Evolutionary conservation across 129 eudicot genomes (phyloP), one percentile per base, ranked within the genome.

Genomic region (Saposhnikovia divaricata): DNA sequence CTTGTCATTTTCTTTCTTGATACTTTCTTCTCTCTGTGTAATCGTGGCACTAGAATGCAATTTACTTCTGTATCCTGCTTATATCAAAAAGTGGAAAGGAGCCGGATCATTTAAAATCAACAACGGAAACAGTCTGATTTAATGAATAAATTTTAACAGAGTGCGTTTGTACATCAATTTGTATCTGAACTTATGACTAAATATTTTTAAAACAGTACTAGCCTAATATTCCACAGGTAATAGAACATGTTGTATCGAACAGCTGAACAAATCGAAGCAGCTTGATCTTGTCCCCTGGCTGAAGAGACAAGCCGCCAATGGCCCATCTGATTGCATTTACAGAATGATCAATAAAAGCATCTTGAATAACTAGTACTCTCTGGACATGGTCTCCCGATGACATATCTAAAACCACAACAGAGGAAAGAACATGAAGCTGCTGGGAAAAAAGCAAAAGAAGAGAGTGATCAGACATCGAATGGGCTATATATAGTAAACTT

Each of bases 31-130:
- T 77, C 70, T 83, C 83, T 75, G 80, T 34, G 70, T 80, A 3
- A 82, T 72, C 6, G 90, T 87, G 25, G 65, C 73, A 61, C 90
- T 87, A 1, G 86, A 68, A 73, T 87, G 84, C 81, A 82, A 10
- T 72, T 68, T 85, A 68, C 47, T 47, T 79, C 80, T 66, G 25
- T 27, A 9, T 27, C 83, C 77, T 47, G 23, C 80, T 68, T 50
- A 11, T 42, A 72, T 23, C 5, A 34, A 34, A 46, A 25, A 31
- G 45, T 45, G 7, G 74, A 39, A 72, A 74, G 10, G 44, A 43
- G 38, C 42, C 10, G 37, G 38, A 44, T 68, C 59, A 70, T 38
- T 38, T 70, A 70, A 31, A 66, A 40, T 13, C 73, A 68, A 13
- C 73, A 31, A 31, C 34, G 34, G 34, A 31, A 28, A 66, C 68